Conservation (phyloP, 202 grass and related monocot species). For the Musa balbisiana region DNA sequence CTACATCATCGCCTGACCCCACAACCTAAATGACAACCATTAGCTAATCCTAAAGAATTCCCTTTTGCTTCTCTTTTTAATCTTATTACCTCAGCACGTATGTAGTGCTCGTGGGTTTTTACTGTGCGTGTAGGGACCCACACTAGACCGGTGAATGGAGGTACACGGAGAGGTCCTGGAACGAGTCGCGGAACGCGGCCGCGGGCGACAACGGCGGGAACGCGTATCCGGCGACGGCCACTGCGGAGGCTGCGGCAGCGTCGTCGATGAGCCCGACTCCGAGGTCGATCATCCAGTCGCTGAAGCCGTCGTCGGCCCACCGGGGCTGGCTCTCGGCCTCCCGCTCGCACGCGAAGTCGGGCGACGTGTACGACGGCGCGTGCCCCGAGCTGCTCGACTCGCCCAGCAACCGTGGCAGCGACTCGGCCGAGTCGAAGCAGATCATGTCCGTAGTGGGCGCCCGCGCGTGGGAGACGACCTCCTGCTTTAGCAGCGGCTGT, state of each 20-base stretch:
- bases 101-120: too few species aligned
- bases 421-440: constrained; percentile 48
- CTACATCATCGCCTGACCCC: too few species aligned
- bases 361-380: constrained; percentile 41
- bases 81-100: too few species aligned
- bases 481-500: constrained; percentile 35
- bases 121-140: too few species aligned
- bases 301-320: constrained; percentile 27
- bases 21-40: too few species aligned
- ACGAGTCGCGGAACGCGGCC: constrained; percentile 32
- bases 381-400: constrained; percentile 81
- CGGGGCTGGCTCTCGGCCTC: constrained; percentile 61
- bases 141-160: constrained; percentile 32
- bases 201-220: constrained; percentile 35
- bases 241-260: constrained; percentile 14
- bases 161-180: constrained; percentile 52
- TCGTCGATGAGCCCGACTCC: constrained; percentile 3
- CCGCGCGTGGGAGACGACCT: constrained; percentile 28
- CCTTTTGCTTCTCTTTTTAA: too few species aligned
- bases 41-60: too few species aligned
- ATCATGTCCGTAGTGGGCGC: constrained; percentile 34
- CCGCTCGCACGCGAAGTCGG: constrained; percentile 48
- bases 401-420: constrained; percentile 26
- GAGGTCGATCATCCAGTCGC: constrained; percentile 9
- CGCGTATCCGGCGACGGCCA: background rate